Evolutionary conservation across 2,329 filamentous ascomycete genomes (phyloP).

Genomic region (Microsporum canis): DNA sequence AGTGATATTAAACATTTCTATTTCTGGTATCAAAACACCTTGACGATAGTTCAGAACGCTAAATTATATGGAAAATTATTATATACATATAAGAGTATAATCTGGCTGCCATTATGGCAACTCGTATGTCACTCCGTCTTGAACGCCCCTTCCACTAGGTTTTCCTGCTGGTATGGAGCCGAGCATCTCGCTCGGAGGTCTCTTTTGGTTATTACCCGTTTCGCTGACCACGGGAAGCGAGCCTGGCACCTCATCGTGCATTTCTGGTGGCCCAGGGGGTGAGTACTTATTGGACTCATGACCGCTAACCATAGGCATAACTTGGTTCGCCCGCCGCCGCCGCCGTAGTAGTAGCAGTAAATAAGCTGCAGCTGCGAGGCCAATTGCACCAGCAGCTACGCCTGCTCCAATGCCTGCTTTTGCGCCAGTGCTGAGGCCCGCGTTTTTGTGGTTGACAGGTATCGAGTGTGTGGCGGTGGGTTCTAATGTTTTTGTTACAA

Average conservation of each 20-base stretch:
- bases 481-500: not conserved
- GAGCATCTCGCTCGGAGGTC: not conserved
- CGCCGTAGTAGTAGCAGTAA: not conserved
- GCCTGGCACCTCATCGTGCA: not conserved
- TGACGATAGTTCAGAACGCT: not conserved
- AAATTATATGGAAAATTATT: not conserved
- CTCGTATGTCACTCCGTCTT: not conserved
- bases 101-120: not conserved
- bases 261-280: not conserved
- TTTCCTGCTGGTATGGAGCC: not conserved
- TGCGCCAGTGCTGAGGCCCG: not conserved
- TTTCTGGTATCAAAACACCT: not conserved
- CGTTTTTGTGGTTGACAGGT: not conserved
- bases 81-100: not conserved
- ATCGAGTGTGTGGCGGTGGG: not conserved
- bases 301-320: not conserved
- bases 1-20: too few species aligned
- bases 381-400: not conserved
- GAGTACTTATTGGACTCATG: not conserved
- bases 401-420: conserved; percentile 1
- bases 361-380: not conserved
- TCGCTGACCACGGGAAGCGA: not conserved
- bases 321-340: not conserved
- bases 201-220: not conserved
- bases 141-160: not conserved